Evolutionary conservation across 2,329 filamentous ascomycete species (phyloP).

Genomic region (Colletotrichum sp.): DNA sequence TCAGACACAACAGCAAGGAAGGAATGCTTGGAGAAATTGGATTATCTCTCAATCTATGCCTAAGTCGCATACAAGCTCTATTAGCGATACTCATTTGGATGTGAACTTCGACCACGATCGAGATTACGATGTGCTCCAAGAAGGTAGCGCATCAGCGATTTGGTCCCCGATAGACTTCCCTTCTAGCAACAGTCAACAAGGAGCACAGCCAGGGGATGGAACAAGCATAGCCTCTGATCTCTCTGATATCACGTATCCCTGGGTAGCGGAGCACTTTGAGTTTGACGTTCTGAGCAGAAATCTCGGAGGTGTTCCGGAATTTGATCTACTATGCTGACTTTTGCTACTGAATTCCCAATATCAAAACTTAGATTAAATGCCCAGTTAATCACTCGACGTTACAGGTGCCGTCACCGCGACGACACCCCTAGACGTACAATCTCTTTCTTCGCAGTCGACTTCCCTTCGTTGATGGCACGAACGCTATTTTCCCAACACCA

Average conservation of each 20-base stretch:
- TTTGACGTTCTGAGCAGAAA: background rate
- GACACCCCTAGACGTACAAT: too few species aligned
- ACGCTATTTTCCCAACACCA: too few species aligned
- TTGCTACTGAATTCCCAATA: too few species aligned
- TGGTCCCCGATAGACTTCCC: background rate
- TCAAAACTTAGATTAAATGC: too few species aligned
- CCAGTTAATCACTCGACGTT: too few species aligned
- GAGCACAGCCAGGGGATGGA: background rate
- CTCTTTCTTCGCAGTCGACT: too few species aligned
- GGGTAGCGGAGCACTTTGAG: background rate
- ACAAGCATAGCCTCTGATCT: background rate
- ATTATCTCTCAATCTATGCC: background rate
- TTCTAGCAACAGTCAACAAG: background rate
- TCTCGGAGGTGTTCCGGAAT: background rate
- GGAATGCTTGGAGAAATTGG: background rate
- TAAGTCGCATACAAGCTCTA: background rate
- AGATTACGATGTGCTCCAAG: background rate
- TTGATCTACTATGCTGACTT: background rate
- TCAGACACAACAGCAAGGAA: background rate
- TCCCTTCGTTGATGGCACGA: too few species aligned
- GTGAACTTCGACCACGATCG: background rate
- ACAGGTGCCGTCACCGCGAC: too few species aligned
- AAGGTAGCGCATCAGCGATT: background rate
- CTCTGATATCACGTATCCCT: background rate
- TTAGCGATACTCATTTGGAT: background rate